Evolutionary conservation across 257 asterid genomes (phyloP).

Genomic region (Euphrasia confusa): DNA sequence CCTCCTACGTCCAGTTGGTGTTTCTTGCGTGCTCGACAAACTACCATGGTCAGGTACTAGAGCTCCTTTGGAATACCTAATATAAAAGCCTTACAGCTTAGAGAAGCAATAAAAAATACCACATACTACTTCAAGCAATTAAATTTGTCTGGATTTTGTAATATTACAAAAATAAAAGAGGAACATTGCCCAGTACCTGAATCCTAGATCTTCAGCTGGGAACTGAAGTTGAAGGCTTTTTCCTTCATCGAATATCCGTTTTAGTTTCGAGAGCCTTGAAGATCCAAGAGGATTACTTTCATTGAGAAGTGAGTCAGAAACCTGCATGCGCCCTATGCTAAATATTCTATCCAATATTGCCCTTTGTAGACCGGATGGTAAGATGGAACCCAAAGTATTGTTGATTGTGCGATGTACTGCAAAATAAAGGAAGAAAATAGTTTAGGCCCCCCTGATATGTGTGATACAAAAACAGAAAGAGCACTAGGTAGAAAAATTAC

Average conservation of each 20-base stretch:
- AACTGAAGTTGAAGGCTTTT: conserved; percentile 97
- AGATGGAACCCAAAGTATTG: conserved; percentile 50
- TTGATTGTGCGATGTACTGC: conserved; percentile 79
- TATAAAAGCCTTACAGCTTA: conserved; percentile 21
- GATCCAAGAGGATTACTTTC: conserved; percentile 83
- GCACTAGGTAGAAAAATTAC: conserved; percentile 32
- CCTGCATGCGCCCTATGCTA: conserved; percentile 83
- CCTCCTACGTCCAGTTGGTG: conserved; percentile 80
- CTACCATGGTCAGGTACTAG: conserved; percentile 41
- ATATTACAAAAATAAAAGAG: not conserved
- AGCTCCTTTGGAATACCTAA: conserved; percentile 82
- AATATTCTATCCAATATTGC: conserved; percentile 67
- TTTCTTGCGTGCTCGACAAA: conserved; percentile 32
- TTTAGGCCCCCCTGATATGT: conserved; percentile 18
- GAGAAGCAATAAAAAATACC: conserved; percentile 19
- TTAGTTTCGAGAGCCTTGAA: conserved; percentile 66
- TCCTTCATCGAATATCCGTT: conserved; percentile 72
- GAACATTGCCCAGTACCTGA: conserved; percentile 44
- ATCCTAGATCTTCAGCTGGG: conserved; percentile 96
- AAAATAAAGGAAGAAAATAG: conserved; percentile 14
- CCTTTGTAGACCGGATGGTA: conserved; percentile 65
- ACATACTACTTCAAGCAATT: not conserved
- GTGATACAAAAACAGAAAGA: not conserved
- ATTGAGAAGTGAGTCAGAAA: conserved; percentile 63
- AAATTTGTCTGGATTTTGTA: not conserved